Evolutionary conservation across 1,284 basidiomycete genomes (phyloP).

Genomic region (Coriolopsis trogii): DNA sequence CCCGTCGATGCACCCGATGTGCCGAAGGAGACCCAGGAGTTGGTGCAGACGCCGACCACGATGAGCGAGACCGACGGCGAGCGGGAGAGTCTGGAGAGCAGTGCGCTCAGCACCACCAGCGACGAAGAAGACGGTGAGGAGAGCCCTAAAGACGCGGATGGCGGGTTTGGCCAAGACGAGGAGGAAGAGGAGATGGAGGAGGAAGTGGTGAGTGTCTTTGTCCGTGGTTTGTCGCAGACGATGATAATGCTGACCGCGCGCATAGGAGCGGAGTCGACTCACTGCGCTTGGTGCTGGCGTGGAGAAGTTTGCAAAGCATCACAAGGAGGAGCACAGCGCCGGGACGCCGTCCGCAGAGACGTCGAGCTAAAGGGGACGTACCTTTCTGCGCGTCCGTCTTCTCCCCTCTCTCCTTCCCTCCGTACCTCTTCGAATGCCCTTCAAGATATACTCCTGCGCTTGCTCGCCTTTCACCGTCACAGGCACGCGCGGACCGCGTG

Average conservation of each 20-base stretch:
- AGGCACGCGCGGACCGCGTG: conserved; percentile 17
- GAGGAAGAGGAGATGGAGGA: conserved; percentile 25
- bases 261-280: conserved; percentile 31
- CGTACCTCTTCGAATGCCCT: not conserved
- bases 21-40: conserved; percentile 2
- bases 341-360: conserved; percentile 9
- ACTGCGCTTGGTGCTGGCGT: conserved; percentile 63
- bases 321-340: conserved; percentile 20
- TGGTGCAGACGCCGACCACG: not conserved
- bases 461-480: conserved; percentile 6
- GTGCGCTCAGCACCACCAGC: conserved; percentile 15
- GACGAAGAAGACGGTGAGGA: conserved; percentile 23
- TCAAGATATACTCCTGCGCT: conserved; percentile 9
- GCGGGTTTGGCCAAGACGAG: conserved; percentile 9
- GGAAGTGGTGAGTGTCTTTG: conserved; percentile 9
- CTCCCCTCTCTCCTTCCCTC: not conserved
- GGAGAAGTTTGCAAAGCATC: conserved; percentile 71
- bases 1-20: conserved; percentile 4
- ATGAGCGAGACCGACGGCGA: conserved; percentile 13
- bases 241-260: conserved; percentile 1
- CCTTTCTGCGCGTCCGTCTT: conserved; percentile 2
- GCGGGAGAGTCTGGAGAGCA: conserved; percentile 17
- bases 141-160: conserved; percentile 13
- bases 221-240: not conserved
- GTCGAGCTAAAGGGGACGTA: conserved; percentile 6